These are phyloP conservation scores for Cicer cuneatum DNA, from an alignment of 306 rosid species.

Conservation along the genomic window DNA sequence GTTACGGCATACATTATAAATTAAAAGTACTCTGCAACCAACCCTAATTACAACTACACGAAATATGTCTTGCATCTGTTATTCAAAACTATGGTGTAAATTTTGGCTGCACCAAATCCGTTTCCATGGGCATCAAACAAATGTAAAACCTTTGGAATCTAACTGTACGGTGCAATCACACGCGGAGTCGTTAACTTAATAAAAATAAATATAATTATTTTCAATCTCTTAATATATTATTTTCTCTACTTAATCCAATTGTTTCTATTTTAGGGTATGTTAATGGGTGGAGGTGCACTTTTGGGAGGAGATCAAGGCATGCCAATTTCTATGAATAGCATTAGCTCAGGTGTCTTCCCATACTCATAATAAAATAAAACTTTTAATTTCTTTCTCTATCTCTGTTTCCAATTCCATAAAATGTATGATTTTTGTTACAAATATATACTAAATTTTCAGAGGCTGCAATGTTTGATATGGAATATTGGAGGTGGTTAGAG, in stretches of 20 bases:
- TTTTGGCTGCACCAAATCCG: too few relatives aligned
- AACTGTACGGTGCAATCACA: neutral
- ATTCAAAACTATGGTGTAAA: too few relatives aligned
- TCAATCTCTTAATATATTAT: neutral
- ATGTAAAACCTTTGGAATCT: neutral
- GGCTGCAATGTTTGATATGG: slow-evolving; percentile 83
- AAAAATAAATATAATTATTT: neutral
- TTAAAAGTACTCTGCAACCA: too few relatives aligned
- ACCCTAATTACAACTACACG: too few relatives aligned
- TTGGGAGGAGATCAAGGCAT: slow-evolving; percentile 83
- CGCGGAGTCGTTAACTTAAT: neutral
- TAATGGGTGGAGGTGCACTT: slow-evolving; percentile 59
- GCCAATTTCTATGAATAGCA: slow-evolving; percentile 60
- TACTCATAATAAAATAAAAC: neutral
- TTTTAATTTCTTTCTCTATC: too few relatives aligned
- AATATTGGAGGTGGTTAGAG: slow-evolving; percentile 84
- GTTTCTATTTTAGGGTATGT: slow-evolving; percentile 62
- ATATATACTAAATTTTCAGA: slow-evolving; percentile 44
- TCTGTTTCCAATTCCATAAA: neutral
- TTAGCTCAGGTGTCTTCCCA: slow-evolving; percentile 63
- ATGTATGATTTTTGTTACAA: neutral
- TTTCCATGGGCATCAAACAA: neutral
- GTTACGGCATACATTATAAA: too few relatives aligned
- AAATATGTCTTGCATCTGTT: too few relatives aligned
- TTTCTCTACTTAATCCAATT: neutral